Evolutionary conservation across 805 yeast genomes (phyloP).

Genomic region (Brettanomyces naardenensis): DNA sequence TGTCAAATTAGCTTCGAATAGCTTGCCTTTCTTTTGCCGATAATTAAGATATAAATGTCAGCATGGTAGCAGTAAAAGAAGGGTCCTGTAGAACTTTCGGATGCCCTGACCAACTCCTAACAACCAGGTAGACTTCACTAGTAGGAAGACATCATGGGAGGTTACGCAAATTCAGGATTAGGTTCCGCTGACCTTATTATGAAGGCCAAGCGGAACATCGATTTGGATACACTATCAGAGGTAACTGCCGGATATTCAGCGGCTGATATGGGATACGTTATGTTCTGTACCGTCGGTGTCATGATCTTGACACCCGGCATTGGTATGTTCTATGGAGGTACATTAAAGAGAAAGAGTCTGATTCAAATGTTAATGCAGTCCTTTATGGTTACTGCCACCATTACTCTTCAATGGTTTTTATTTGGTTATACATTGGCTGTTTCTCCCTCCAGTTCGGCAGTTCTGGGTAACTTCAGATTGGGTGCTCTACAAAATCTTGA

Average conservation of each 20-base stretch:
- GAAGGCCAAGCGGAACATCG: slow-evolving; percentile 15
- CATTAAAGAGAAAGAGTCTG: slow-evolving; percentile 32
- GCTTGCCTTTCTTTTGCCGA: too few relatives aligned
- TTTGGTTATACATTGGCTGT: slow-evolving; percentile 37
- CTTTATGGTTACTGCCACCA: slow-evolving; percentile 32
- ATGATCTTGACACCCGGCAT: slow-evolving; percentile 39
- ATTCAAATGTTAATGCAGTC: slow-evolving; percentile 37
- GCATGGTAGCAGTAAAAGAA: too few relatives aligned
- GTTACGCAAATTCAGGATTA: slow-evolving; percentile 25
- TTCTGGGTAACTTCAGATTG: slow-evolving; percentile 29
- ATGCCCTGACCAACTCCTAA: too few relatives aligned
- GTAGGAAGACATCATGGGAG: too few relatives aligned
- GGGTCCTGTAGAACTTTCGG: too few relatives aligned
- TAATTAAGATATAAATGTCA: too few relatives aligned
- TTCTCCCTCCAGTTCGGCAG: slow-evolving; percentile 25
- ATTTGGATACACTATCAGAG: slow-evolving; percentile 22
- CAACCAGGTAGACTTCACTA: too few relatives aligned
- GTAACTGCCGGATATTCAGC: slow-evolving; percentile 29
- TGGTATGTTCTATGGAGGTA: slow-evolving; percentile 38
- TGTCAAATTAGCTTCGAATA: too few relatives aligned
- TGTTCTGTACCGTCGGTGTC: slow-evolving; percentile 41
- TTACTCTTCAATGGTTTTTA: slow-evolving; percentile 37
- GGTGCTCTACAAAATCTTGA: slow-evolving; percentile 34
- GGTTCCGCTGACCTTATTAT: slow-evolving; percentile 22
- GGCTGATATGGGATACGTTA: slow-evolving; percentile 43